Conservation (phyloP, 1,284 basidiomycete genomes). For the Ceratobasidium sp. region DNA sequence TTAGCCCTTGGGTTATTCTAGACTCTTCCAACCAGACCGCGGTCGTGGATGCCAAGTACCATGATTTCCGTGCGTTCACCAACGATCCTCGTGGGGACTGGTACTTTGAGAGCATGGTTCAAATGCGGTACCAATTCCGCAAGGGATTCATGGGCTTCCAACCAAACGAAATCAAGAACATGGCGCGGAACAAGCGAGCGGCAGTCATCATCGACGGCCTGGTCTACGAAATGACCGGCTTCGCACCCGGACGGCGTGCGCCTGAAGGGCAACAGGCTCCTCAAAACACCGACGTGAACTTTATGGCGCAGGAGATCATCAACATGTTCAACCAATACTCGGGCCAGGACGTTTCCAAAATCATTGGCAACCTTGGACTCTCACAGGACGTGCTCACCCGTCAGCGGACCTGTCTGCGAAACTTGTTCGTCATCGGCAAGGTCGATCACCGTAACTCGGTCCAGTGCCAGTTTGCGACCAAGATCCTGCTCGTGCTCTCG, state of each 20-base stretch:
- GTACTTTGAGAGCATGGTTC: slow-evolving; percentile 95
- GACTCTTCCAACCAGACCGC: slow-evolving; percentile 86
- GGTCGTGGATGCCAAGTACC: slow-evolving; percentile 76
- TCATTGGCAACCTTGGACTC: slow-evolving; percentile 76
- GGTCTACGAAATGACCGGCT: slow-evolving; percentile 88
- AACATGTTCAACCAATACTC: slow-evolving; percentile 86
- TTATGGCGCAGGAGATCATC: slow-evolving; percentile 83
- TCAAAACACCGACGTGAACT: slow-evolving; percentile 69
- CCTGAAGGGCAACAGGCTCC: slow-evolving; percentile 76
- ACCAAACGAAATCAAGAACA: slow-evolving; percentile 78
- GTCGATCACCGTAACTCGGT: slow-evolving; percentile 93
- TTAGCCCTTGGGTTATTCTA: slow-evolving; percentile 88
- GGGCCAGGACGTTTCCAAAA: slow-evolving; percentile 88
- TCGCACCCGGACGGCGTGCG: slow-evolving; percentile 65
- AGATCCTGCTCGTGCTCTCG: slow-evolving; percentile 91
- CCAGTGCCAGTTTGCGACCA: slow-evolving; percentile 91
- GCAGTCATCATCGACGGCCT: slow-evolving; percentile 86
- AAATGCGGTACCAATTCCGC: slow-evolving; percentile 89
- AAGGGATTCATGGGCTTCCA: slow-evolving; percentile 93
- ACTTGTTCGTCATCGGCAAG: slow-evolving; percentile 92
- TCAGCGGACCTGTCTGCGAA: slow-evolving; percentile 91
- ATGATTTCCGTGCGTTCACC: slow-evolving; percentile 92
- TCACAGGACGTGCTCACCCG: slow-evolving; percentile 74
- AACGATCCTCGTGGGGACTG: slow-evolving; percentile 95
- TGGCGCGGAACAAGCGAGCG: slow-evolving; percentile 73